A percentile compares a stretch with the other conserved stretches of the same genome.
Evolutionary conservation across 768 basidiomycete species (phyloP).

Genomic region (Boletus subparvulus): DNA sequence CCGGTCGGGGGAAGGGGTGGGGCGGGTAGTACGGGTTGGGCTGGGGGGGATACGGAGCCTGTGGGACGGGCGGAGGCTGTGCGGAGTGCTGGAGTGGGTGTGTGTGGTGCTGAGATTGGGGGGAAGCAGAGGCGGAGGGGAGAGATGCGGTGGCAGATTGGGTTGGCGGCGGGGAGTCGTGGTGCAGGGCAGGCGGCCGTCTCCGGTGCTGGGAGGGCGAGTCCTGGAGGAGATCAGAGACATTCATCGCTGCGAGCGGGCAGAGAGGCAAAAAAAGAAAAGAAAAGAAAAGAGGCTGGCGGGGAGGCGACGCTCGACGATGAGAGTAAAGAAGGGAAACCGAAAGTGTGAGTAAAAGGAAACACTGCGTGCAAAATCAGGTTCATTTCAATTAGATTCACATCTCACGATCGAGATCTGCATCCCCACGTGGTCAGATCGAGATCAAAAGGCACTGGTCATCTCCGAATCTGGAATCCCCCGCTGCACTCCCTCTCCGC

Average conservation of each 20-base stretch:
- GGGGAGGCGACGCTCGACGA: conserved; percentile 3
- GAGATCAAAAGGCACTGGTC: conserved; percentile 23
- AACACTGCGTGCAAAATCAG: conserved; percentile 29
- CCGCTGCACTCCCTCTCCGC: not conserved
- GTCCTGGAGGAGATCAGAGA: conserved; percentile 66
- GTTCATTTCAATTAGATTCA: conserved; percentile 36
- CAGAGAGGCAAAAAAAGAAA: not conserved
- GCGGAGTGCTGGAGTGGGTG: conserved; percentile 20
- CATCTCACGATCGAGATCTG: conserved; percentile 35
- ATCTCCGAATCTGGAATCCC: conserved; percentile 3
- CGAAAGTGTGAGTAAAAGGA: conserved; percentile 29
- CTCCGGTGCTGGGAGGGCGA: conserved; percentile 60
- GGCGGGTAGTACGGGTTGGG: conserved; percentile 20
- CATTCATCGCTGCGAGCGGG: conserved; percentile 49
- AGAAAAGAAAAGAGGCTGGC: no score
- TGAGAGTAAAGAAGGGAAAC: conserved; percentile 30
- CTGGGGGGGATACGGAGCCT: conserved; percentile 25
- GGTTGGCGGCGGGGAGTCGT: conserved; percentile 25
- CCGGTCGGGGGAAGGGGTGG: conserved; percentile 16
- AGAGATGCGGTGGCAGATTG: conserved; percentile 28
- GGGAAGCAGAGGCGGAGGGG: conserved; percentile 31
- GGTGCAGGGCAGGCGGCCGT: conserved; percentile 28
- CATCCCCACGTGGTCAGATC: conserved; percentile 30
- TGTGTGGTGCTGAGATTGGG: conserved; percentile 31
- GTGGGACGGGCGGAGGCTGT: conserved; percentile 16